These are phyloP conservation scores for Castanea mollissima DNA, from an alignment of 306 rosid species.

Conservation along the genomic window DNA sequence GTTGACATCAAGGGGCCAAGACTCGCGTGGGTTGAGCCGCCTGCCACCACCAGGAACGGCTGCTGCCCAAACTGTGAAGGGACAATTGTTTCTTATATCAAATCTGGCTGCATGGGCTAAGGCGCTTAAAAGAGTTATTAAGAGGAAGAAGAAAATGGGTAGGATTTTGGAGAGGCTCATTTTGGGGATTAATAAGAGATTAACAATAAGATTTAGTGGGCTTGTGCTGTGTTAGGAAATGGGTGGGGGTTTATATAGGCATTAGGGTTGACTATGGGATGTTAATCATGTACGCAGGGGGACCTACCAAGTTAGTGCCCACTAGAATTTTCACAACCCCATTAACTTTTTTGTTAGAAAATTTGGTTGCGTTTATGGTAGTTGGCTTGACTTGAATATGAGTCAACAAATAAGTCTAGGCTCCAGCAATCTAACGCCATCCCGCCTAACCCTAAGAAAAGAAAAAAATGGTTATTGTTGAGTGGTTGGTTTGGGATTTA, in stretches of 20 bases:
- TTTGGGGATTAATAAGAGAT: neutral
- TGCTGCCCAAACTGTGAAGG: conserved; percentile 56
- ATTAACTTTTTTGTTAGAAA: neutral
- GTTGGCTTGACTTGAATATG: neutral
- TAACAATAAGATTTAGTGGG: neutral
- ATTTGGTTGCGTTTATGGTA: neutral
- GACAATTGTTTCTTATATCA: conserved; percentile 46
- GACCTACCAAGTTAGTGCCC: too few relatives aligned
- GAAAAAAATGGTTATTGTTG: too few relatives aligned
- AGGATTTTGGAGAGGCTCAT: conserved; percentile 18
- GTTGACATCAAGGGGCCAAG: conserved; percentile 38
- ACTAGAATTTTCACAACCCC: too few relatives aligned
- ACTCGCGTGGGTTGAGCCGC: conserved; percentile 27
- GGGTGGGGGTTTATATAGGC: conserved; percentile 12
- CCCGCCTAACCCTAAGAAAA: too few relatives aligned
- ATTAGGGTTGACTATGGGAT: neutral
- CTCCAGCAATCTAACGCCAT: too few relatives aligned
- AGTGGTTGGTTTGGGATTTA: too few relatives aligned
- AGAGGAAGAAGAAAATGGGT: conserved; percentile 5
- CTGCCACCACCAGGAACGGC: conserved; percentile 55
- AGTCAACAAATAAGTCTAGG: neutral
- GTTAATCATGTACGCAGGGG: too few relatives aligned
- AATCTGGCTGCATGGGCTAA: conserved; percentile 32
- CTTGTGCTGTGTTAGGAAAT: neutral
- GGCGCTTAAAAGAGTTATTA: conserved; percentile 7